Evolutionary conservation across 176 grass and related monocot genomes (phyloP).

Genomic region (Aegilops umbellulata): DNA sequence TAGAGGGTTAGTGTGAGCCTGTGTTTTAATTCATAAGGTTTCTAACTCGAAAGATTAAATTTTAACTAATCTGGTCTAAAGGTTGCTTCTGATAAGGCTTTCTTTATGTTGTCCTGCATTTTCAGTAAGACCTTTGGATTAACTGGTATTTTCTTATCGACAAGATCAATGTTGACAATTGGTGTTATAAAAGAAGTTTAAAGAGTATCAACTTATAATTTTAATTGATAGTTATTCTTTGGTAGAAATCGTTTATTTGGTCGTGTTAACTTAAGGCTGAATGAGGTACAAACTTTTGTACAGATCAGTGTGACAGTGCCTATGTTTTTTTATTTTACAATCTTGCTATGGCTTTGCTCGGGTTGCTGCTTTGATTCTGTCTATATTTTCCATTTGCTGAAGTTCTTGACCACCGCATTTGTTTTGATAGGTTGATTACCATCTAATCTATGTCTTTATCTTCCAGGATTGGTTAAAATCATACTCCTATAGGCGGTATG

Average conservation of each 20-base stretch:
- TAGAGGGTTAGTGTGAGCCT: background rate
- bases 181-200: slow-evolving; percentile 8
- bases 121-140: background rate
- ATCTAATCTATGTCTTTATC: slow-evolving; percentile 23
- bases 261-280: background rate
- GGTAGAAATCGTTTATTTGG: background rate
- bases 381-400: slow-evolving; percentile 1
- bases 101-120: background rate
- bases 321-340: background rate
- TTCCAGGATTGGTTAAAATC: slow-evolving; percentile 77
- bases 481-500: slow-evolving; percentile 85
- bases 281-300: background rate
- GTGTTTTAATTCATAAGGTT: background rate
- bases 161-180: slow-evolving; percentile 1
- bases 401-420: background rate
- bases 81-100: background rate
- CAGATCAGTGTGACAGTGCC: background rate
- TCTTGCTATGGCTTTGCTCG: slow-evolving; percentile 20
- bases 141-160: background rate
- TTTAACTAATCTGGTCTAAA: background rate
- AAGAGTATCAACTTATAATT: background rate
- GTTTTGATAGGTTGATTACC: slow-evolving; percentile 1
- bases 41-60: background rate
- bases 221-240: background rate
- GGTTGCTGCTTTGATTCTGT: slow-evolving; percentile 7